Conservation (phyloP, 495 filamentous ascomycete genomes). For the Podospora fimiseda region DNA sequence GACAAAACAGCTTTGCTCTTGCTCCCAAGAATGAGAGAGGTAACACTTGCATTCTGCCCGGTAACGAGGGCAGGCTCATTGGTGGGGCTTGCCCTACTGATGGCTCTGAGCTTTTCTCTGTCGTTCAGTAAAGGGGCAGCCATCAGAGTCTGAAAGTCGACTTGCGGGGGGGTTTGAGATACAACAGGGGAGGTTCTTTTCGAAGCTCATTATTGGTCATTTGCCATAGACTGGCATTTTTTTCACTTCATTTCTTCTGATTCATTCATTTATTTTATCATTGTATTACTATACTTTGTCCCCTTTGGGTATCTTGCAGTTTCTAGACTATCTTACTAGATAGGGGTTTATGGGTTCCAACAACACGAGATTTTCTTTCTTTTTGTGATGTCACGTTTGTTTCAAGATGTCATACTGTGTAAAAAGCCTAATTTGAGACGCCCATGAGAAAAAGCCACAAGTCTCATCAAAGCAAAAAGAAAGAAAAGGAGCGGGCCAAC, state of each 20-base stretch:
- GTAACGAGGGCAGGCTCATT: slow-evolving; percentile 31
- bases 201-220: not conserved
- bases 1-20: slow-evolving; percentile 35
- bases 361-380: not conserved
- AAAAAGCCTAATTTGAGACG: no score
- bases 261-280: no score
- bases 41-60: slow-evolving; percentile 37
- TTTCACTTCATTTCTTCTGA: not conserved
- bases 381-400: no score
- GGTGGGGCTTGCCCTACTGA: slow-evolving; percentile 36
- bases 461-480: no score
- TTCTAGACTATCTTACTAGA: no score
- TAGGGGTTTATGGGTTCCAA: no score
- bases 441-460: no score
- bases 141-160: no score
- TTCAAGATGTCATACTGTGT: no score
- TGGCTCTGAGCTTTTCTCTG: slow-evolving; percentile 40
- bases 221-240: slow-evolving; percentile 1
- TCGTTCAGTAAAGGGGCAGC: slow-evolving; percentile 26
- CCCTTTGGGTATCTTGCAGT: no score
- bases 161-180: not conserved
- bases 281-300: not conserved
- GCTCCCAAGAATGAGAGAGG: slow-evolving; percentile 36
- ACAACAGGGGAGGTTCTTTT: not conserved
- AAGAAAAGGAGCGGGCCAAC: no score